These are phyloP conservation scores for Cyanidioschyzon merolae DNA, from an alignment of 23 red algal genomes.

Conservation along the genomic window DNA sequence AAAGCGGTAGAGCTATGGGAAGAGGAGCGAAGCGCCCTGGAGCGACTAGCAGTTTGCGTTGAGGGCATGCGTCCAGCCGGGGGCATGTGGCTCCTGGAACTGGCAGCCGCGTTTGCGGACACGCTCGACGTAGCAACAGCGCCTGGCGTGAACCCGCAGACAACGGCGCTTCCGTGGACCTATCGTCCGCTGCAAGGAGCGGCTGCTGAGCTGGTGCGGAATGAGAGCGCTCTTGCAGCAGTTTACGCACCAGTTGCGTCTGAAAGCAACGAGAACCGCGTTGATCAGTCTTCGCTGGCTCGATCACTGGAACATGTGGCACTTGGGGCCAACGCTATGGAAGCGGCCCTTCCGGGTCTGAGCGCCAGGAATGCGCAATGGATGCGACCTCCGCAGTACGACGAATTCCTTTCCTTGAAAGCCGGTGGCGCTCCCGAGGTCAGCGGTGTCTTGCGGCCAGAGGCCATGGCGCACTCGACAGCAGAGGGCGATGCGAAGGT, in stretches of 20 bases:
- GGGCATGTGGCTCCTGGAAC: background rate
- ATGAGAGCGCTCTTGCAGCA: background rate
- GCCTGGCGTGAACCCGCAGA: background rate
- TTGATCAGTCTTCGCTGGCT: background rate
- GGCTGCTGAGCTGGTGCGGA: background rate
- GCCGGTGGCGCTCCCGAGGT: background rate
- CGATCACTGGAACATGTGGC: background rate
- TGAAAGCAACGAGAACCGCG: background rate
- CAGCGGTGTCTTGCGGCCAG: background rate
- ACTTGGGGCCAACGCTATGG: background rate
- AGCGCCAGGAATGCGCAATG: background rate
- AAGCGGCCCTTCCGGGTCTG: background rate
- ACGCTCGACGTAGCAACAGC: background rate
- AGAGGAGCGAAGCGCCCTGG: background rate
- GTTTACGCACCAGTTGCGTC: background rate
- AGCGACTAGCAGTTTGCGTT: background rate
- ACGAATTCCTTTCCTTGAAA: background rate
- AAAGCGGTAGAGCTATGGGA: background rate
- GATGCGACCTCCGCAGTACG: slow-evolving; percentile 12
- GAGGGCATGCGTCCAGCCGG: background rate
- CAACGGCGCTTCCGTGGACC: background rate
- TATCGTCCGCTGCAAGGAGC: background rate
- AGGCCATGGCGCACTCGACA: background rate
- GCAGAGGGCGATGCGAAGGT: background rate
- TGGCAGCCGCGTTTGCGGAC: background rate